Evolutionary conservation across 352 stramenopile genomes (phyloP).

Genomic region (Phytophthora cactorum): DNA sequence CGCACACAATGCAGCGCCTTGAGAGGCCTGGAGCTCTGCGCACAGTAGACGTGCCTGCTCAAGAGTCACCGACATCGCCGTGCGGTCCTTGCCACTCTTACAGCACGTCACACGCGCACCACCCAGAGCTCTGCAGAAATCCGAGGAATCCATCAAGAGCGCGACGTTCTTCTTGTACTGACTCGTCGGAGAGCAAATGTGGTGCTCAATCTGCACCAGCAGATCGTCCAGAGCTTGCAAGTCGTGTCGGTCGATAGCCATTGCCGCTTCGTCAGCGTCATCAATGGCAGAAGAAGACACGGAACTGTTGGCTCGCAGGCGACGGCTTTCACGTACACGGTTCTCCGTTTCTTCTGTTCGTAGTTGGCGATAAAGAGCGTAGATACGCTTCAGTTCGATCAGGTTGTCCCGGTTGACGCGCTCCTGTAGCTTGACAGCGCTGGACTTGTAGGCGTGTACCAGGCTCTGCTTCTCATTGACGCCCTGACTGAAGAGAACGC

Average conservation of each 20-base stretch:
- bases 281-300: conserved; percentile 8
- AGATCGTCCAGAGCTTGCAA: conserved; percentile 71
- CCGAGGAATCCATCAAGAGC: conserved; percentile 80
- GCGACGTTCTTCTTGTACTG: conserved; percentile 87
- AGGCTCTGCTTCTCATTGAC: conserved; percentile 89
- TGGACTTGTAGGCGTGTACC: conserved; percentile 79
- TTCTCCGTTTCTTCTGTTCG: conserved; percentile 49
- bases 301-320: conserved; percentile 25
- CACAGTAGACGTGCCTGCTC: conserved; percentile 87
- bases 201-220: conserved; percentile 72
- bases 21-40: conserved; percentile 59
- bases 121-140: conserved; percentile 88
- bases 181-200: conserved; percentile 68
- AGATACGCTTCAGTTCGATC: conserved; percentile 66
- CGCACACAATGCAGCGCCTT: conserved; percentile 61
- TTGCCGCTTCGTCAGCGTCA: conserved; percentile 35
- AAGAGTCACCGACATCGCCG: conserved; percentile 97
- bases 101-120: conserved; percentile 95
- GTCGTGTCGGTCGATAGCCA: conserved; percentile 40
- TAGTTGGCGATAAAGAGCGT: conserved; percentile 57
- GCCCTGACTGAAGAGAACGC: conserved; percentile 81
- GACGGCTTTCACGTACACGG: conserved; percentile 33
- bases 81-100: conserved; percentile 98
- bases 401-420: conserved; percentile 86
- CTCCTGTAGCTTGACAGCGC: conserved; percentile 78